Evolutionary conservation across 1,284 basidiomycete genomes (phyloP).

Genomic region (Boletus smithii): DNA sequence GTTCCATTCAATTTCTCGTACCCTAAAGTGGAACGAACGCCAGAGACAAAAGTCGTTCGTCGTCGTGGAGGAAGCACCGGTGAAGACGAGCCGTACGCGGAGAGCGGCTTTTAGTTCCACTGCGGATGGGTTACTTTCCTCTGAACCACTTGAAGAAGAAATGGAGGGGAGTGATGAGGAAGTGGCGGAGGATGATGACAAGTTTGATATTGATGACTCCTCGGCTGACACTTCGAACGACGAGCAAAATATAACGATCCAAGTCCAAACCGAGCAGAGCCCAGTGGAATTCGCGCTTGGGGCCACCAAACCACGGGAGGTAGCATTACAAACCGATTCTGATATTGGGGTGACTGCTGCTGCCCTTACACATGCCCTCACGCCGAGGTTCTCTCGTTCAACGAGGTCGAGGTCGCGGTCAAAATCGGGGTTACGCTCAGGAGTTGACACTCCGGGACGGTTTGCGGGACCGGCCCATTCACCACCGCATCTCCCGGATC

Average conservation of each 20-base stretch:
- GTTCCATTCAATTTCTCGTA: slow-evolving; percentile 80
- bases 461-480: slow-evolving; percentile 66
- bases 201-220: slow-evolving; percentile 89
- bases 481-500: slow-evolving; percentile 40
- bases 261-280: slow-evolving; percentile 20
- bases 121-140: slow-evolving; percentile 18
- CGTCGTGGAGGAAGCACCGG: slow-evolving; percentile 85
- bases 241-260: slow-evolving; percentile 28
- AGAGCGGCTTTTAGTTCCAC: slow-evolving; percentile 13
- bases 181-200: slow-evolving; percentile 63
- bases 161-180: slow-evolving; percentile 38
- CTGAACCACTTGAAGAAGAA: slow-evolving; percentile 42
- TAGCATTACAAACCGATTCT: slow-evolving; percentile 32
- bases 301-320: slow-evolving; percentile 32
- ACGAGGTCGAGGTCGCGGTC: slow-evolving; percentile 45
- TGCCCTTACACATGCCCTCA: slow-evolving; percentile 30
- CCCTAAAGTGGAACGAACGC: slow-evolving; percentile 70
- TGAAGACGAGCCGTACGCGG: slow-evolving; percentile 40
- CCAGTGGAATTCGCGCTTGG: slow-evolving; percentile 19
- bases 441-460: slow-evolving; percentile 75
- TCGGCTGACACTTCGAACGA: slow-evolving; percentile 49
- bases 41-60: slow-evolving; percentile 97
- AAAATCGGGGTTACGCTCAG: slow-evolving; percentile 46
- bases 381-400: slow-evolving; percentile 35
- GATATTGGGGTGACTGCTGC: slow-evolving; percentile 36